These are phyloP conservation scores for Trichoderma virens DNA, from an alignment of 495 filamentous ascomycete species.

Conservation along the genomic window DNA sequence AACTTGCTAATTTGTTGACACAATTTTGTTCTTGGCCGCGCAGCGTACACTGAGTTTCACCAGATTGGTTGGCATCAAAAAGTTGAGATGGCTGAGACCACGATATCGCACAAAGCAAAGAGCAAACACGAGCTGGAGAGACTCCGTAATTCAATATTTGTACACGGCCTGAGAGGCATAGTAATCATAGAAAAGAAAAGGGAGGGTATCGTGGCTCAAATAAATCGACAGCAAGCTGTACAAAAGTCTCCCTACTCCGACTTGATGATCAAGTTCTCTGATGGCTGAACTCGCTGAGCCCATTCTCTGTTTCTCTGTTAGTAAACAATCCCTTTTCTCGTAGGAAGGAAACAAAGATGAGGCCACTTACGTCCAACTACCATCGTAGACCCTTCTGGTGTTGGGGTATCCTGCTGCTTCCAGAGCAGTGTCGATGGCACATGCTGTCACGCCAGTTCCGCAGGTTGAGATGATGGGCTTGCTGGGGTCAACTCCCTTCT, in stretches of 20 bases:
- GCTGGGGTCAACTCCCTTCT: slow-evolving; percentile 67
- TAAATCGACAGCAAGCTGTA: not conserved
- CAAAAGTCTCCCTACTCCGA: slow-evolving; percentile 14
- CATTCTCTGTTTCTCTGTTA: slow-evolving; percentile 49
- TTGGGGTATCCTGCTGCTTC: slow-evolving; percentile 64
- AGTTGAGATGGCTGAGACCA: not conserved
- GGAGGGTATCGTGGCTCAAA: slow-evolving; percentile 8
- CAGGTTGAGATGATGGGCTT: slow-evolving; percentile 84
- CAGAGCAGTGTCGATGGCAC: slow-evolving; percentile 81
- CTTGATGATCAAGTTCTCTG: slow-evolving; percentile 32
- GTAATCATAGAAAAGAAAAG: not conserved
- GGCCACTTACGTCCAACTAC: slow-evolving; percentile 87
- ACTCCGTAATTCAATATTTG: slow-evolving; percentile 4
- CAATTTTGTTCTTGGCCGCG: not conserved
- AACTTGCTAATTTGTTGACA: not conserved
- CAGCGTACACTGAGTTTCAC: no score
- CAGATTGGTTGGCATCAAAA: not conserved
- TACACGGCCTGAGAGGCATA: not conserved
- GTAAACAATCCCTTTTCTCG: slow-evolving; percentile 11
- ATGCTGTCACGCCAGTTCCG: slow-evolving; percentile 93
- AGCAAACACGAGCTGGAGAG: not conserved
- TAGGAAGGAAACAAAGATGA: not conserved
- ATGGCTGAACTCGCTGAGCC: slow-evolving; percentile 51
- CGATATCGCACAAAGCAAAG: slow-evolving; percentile 2
- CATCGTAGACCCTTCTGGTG: slow-evolving; percentile 79